Evolutionary conservation across 768 basidiomycete species (phyloP).

Genomic region (Dacryopinax primogenitus): DNA sequence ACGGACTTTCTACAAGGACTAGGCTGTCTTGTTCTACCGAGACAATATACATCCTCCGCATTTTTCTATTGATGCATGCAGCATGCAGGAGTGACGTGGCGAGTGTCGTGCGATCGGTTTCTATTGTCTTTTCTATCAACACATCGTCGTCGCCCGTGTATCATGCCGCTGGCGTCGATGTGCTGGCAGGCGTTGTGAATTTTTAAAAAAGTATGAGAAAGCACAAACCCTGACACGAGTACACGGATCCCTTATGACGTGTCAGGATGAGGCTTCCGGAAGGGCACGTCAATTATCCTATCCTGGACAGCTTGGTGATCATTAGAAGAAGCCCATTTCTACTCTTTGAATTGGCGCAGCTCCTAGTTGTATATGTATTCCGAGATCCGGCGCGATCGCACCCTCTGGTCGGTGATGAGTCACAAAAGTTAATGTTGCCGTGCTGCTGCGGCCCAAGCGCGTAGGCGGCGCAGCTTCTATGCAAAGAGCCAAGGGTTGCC

Average conservation of each 20-base stretch:
- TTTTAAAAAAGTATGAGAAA: not conserved
- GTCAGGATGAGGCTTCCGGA: not conserved
- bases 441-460: no score
- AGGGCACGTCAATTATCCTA: not conserved
- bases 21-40: not conserved
- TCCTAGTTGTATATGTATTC: no score
- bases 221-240: not conserved
- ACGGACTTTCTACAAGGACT: constrained; percentile 7
- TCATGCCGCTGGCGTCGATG: not conserved
- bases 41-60: not conserved
- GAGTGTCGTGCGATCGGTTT: not conserved
- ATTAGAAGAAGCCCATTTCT: not conserved
- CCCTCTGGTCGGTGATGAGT: no score
- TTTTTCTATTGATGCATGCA: no score
- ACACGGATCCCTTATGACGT: not conserved
- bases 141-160: not conserved
- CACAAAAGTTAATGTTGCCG: no score
- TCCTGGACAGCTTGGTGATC: not conserved
- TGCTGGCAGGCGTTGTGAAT: not conserved
- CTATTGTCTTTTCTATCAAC: no score
- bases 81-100: no score
- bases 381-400: no score
- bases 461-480: no score
- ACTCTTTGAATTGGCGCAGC: not conserved
- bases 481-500: no score